phyloP scores from a whole-genome alignment of 176 grass and related monocot species.

The Bothriochloa decipiens region DNA sequence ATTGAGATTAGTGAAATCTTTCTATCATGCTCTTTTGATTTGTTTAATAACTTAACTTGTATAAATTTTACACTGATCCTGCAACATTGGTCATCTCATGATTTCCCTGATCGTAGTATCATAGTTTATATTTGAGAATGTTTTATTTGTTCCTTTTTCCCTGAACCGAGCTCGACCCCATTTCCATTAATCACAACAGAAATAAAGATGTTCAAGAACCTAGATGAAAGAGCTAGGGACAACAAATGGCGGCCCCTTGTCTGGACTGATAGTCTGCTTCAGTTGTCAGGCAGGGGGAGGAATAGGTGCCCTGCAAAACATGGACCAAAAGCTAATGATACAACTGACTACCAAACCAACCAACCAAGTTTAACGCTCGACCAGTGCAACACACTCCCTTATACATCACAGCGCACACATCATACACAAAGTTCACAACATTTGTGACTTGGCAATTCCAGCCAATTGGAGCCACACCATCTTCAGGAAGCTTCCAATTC shows the following conservation, averaged over 20 bases:
- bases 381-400: not conserved
- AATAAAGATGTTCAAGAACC: not conserved
- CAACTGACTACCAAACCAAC: not conserved
- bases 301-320: not conserved
- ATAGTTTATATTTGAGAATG: constrained; percentile 9
- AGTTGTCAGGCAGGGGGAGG: not conserved
- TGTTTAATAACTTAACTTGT: not conserved
- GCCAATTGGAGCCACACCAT: not conserved
- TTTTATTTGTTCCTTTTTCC: not conserved
- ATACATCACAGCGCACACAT: not conserved
- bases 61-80: constrained; percentile 13
- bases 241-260: not conserved
- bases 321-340: not conserved
- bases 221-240: not conserved
- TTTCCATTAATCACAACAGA: not conserved
- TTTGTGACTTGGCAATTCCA: not conserved
- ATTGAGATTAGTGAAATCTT: constrained; percentile 9
- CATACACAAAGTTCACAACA: not conserved
- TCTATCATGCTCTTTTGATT: not conserved
- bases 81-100: not conserved
- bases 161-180: not conserved
- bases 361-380: not conserved
- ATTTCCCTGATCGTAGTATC: constrained; percentile 1
- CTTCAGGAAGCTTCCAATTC: not conserved
- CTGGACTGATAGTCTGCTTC: not conserved